Conservation (phyloP, 192 early-diverging fungal species). For the Radiomyces spectabilis region DNA sequence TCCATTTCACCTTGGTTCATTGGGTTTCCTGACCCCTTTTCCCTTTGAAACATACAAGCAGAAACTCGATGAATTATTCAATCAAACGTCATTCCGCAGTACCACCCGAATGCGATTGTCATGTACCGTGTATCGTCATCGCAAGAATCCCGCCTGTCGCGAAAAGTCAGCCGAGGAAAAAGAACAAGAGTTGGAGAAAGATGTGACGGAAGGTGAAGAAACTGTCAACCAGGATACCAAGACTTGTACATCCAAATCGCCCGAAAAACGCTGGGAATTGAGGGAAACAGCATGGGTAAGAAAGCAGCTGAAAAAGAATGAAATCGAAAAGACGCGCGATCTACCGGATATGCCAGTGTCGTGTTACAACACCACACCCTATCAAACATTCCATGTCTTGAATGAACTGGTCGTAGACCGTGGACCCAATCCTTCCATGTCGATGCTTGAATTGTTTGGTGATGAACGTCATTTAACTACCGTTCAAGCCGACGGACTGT, state of each 20-base stretch:
- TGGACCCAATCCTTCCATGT: constrained; percentile 86
- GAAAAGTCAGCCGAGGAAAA: not conserved
- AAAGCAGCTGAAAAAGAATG: constrained; percentile 3
- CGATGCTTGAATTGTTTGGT: constrained; percentile 76
- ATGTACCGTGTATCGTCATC: constrained; percentile 76
- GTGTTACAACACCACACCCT: constrained; percentile 47
- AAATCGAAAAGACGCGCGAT: constrained; percentile 6
- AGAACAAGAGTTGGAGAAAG: not conserved
- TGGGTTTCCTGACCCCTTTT: constrained; percentile 95
- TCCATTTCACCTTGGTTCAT: constrained; percentile 86
- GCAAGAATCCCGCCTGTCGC: constrained; percentile 14
- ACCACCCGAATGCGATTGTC: constrained; percentile 85
- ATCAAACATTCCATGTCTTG: constrained; percentile 77
- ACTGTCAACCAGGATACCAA: no score
- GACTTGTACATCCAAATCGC: no score
- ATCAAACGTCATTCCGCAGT: constrained; percentile 58
- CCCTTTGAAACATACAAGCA: constrained; percentile 53
- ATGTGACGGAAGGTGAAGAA: no score
- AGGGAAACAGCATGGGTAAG: constrained; percentile 26
- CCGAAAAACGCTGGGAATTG: no score
- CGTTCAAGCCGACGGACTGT: constrained; percentile 92
- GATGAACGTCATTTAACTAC: constrained; percentile 84
- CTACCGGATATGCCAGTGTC: constrained; percentile 29
- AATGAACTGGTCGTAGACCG: constrained; percentile 94
- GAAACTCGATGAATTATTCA: constrained; percentile 29